Base-by-base conservation (phyloP, 306 rosid genomes). In the Prunus campanulata region DNA sequence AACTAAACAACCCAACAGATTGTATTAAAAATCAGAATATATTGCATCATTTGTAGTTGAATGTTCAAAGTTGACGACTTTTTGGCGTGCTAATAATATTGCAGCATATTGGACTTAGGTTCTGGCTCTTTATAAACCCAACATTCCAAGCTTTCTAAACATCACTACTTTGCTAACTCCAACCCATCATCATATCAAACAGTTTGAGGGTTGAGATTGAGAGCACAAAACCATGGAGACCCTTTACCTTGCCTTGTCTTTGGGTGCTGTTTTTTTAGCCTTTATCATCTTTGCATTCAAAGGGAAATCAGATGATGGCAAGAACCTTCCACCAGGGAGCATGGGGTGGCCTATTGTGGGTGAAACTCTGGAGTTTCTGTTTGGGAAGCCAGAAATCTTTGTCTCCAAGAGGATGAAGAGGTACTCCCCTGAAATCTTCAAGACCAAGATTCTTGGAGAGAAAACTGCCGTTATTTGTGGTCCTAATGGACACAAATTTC, bases 271-370 rank as follows among this genome's bases (percentile, higher is more conserved):
- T 3, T 22, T 74, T 16, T 48, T 74, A 2, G 60, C 77, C n/a
- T 27, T 74, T 27, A 13, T 7, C 5, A 64, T 74, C 59, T 74
- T 74, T 29, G 70, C 77, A 6, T 74, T 70, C 42, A 77, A 67
- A 75, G 77, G 76, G 11, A 71, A 68, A 50, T 42, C 8, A 9
- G 8, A 24, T 44, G 68, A 12, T 42, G 30, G 69, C 20, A 79
- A 81, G 72, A 83, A 27, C 67, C 83, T 88, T 22, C 96, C 96
- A 24, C 96, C 88, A 8, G 92, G 91, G 30, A 88, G 78, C 64
- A 79, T 86, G 80, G 96, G 93, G 8, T 90, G 86, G 88, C 93
- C 93, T 3, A n/a, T 88, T 22, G 48, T 87, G 27, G 91, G 91
- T 4, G 96, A 88, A 63, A 78, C 87, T 24, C 61, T 78, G 35